Base-by-base conservation (phyloP, 2,329 filamentous ascomycete genomes). In the Pseudopithomyces chartarum region DNA sequence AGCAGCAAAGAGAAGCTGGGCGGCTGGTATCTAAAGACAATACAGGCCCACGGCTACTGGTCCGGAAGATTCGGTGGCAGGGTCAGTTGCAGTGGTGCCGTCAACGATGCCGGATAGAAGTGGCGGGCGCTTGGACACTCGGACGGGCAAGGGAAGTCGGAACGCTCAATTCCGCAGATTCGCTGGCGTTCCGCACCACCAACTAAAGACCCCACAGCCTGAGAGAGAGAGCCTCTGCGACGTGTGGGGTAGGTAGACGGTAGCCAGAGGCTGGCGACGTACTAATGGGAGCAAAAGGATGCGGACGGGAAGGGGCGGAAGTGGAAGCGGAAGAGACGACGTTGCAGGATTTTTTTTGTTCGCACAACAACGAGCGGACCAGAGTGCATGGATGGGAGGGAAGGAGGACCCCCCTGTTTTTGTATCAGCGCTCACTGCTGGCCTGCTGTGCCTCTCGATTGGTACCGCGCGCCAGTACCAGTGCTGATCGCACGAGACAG, bases 31-130 rank as follows among this genome's bases (percentile, higher is more conserved):
- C 4, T 4, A 29, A 29, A 5, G 8, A 29, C n/a, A 29, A 8
- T 29, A 29, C 26, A 29, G 26, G 26, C 26, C 26, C 4, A 29
- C 26, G 26, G 26, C 26, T 8, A 5, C 5, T 29, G n/a, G 10
- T 12, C 6, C 26, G 50, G 51, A 19, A 39, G 20, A 34, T 26
- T 38, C 46, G 43, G 33, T 44, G n/a, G 45, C 52, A 34, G 22
- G 17, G 22, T 26, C 39, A 53, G 52, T 19, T 8, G 29, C 62
- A 64, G 59, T 68, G 59, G 52, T 68, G 67, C 65, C 65, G 63
- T 71, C 64, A 65, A 63, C 48, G 57, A 60, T 45, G 48, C 19
- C n/a, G 29, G 46, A 11, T 26, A 34, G 47, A 20, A 26, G 29
- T 34, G 46, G 46, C 39, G 44, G 44, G 8, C 20, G 53, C n/a